Evolutionary conservation across 2,329 filamentous ascomycete genomes (phyloP), one percentile per base, ranked within the genome.

Genomic region (Curvularia lunata): DNA sequence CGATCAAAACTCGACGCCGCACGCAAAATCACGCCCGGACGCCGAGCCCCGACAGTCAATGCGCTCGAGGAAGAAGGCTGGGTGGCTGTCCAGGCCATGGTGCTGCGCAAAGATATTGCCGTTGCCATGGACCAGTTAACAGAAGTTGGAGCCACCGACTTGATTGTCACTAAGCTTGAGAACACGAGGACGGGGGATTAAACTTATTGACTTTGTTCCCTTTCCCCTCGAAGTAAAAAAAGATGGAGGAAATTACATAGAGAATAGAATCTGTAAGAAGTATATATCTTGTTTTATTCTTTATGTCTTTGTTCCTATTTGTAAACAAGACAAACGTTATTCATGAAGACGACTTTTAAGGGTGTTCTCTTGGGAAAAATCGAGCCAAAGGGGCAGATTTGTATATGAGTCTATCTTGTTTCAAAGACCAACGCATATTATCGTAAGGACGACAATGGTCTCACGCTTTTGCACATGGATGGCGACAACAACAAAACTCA

Each of bases 11-110:
- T 99, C 55, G 72, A 82, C 7, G 80, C 82, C 30, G 93, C 91
- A 8, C 86, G 84, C 46, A 85, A 85, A 67, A 91, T 98, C 74
- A 97, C 95, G 0, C 95, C 95, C 0, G 95, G 95, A 61, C 97
- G 95, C 81, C 90, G 95, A 49, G 93, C 95, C 2, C 91, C 95
- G 2, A 98, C 94, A 2, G 85, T 98, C 67, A 97, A 91, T n/a
- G 83, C 90, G 16, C 83, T 99, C 3, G 94, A 97, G 66, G 90
- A 91, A 72, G 87, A 91, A 54, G 91, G 88, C 52, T 98, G 94
- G 94, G 92, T 97, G 34, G 93, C 94, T n/a, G 90, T 98, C 62
- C 91, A 88, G 74, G 88, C 88, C 48, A 98, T 98, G 94, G 93
- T 97, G 6, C 88, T 92, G 82, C 91, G 91, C 81, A 94, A 91